These are phyloP conservation scores for Metschnikowia aberdeeniae DNA, from an alignment of 805 yeast species.

Conservation along the genomic window DNA sequence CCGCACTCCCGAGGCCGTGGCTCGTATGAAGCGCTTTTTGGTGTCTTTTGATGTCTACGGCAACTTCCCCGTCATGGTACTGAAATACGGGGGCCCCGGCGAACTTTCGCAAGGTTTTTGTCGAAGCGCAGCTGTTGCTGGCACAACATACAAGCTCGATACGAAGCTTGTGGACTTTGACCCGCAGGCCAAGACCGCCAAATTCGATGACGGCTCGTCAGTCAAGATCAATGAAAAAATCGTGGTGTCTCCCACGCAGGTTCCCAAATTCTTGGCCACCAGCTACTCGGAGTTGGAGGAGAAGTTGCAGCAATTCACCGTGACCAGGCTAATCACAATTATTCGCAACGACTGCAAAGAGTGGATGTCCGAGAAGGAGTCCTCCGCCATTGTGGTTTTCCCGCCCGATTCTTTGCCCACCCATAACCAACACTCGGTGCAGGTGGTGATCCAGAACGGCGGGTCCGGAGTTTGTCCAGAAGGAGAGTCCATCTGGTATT, in stretches of 20 bases:
- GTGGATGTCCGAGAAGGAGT: slow-evolving; percentile 86
- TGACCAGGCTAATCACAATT: slow-evolving; percentile 74
- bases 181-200: slow-evolving; percentile 60
- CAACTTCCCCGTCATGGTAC: slow-evolving; percentile 84
- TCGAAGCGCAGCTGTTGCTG: slow-evolving; percentile 96
- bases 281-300: slow-evolving; percentile 41
- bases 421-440: slow-evolving; percentile 69
- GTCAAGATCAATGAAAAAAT: slow-evolving; percentile 77
- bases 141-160: slow-evolving; percentile 85
- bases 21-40: slow-evolving; percentile 78
- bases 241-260: slow-evolving; percentile 68
- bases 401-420: slow-evolving; percentile 78
- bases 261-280: slow-evolving; percentile 40
- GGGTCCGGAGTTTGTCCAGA: slow-evolving; percentile 82
- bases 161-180: slow-evolving; percentile 65
- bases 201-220: slow-evolving; percentile 68
- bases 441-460: slow-evolving; percentile 81
- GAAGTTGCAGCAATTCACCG: slow-evolving; percentile 44
- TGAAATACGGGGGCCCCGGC: slow-evolving; percentile 95
- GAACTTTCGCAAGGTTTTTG: slow-evolving; percentile 96
- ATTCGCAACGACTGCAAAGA: slow-evolving; percentile 85
- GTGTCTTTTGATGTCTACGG: slow-evolving; percentile 89
- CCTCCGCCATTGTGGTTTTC: slow-evolving; percentile 84
- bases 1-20: slow-evolving; percentile 68
- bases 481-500: slow-evolving; percentile 90